These are phyloP conservation scores for Apiotrichum mycotoxinovorans DNA, from an alignment of 1,284 basidiomycete genomes.

Conservation along the genomic window DNA sequence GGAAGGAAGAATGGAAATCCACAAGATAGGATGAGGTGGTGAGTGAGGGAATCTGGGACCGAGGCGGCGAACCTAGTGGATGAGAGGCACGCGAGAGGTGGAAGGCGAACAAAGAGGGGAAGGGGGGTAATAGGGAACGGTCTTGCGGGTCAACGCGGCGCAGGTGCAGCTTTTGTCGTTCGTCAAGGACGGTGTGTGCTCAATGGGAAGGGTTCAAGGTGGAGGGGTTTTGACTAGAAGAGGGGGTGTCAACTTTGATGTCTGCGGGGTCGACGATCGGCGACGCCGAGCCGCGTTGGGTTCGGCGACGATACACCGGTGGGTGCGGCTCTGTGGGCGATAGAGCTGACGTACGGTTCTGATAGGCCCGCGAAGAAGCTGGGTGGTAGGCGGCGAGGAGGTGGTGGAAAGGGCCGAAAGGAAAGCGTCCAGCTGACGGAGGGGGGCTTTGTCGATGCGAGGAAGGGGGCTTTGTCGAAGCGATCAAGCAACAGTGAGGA, in stretches of 20 bases:
- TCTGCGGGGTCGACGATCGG: no score
- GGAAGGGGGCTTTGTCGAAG: no score
- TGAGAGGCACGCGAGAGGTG: not conserved
- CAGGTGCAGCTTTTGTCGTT: no score
- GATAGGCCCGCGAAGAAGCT: not conserved
- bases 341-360: not conserved
- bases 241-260: no score
- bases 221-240: not conserved
- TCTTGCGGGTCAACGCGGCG: no score
- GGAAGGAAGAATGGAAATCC: not conserved
- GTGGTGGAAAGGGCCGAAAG: not conserved
- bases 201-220: not conserved
- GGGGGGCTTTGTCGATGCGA: no score
- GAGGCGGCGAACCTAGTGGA: not conserved
- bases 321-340: not conserved
- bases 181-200: no score
- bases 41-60: not conserved
- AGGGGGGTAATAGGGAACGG: not conserved
- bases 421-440: no score
- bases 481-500: no score
- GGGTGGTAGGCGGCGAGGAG: not conserved
- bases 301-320: not conserved
- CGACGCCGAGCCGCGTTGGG: not conserved
- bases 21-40: not conserved
- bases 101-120: not conserved